Percentiles rank a stretch among this genome's conserved stretches.
phyloP scores from a whole-genome alignment of 2,329 filamentous ascomycete species.

The Podosphaera fusca region DNA sequence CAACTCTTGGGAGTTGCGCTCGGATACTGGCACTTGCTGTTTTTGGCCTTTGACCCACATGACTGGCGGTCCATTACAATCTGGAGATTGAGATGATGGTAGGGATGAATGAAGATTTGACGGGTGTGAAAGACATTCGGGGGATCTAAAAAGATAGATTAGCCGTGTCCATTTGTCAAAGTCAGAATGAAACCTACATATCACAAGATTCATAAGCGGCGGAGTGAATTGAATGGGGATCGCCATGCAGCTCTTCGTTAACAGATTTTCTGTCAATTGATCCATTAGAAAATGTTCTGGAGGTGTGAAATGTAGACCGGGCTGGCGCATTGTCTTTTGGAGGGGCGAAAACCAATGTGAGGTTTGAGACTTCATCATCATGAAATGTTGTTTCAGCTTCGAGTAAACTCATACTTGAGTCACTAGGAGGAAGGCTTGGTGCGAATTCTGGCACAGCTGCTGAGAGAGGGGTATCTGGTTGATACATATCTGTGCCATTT shows the following conservation, averaged over 20 bases:
- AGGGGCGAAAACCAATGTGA: constrained; percentile 27
- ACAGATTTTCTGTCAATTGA: constrained; percentile 29
- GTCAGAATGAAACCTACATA: constrained; percentile 13
- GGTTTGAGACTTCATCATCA: constrained; percentile 26
- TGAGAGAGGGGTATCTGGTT: constrained; percentile 29
- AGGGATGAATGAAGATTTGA: constrained; percentile 10
- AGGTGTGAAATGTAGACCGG: constrained; percentile 17
- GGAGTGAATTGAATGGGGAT: constrained; percentile 10
- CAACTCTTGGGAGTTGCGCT: constrained; percentile 16
- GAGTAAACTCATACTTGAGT: constrained; percentile 9
- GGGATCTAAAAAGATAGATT: constrained; percentile 8
- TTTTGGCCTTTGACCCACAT: constrained; percentile 18
- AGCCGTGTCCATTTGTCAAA: not conserved
- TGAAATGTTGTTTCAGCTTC: constrained; percentile 22
- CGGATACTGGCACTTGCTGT: constrained; percentile 15
- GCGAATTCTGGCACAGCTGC: constrained; percentile 39
- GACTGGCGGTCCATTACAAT: constrained; percentile 14
- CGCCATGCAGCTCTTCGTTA: constrained; percentile 23
- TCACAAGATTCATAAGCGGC: constrained; percentile 6
- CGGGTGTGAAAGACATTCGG: constrained; percentile 9
- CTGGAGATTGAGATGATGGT: constrained; percentile 9
- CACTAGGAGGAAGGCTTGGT: constrained; percentile 8
- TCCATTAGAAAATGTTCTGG: constrained; percentile 30
- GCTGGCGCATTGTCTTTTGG: constrained; percentile 17
- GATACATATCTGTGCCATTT: constrained; percentile 20